phyloP scores from a whole-genome alignment of 1,284 basidiomycete genomes.

The Singerocomus rubriflavus region DNA sequence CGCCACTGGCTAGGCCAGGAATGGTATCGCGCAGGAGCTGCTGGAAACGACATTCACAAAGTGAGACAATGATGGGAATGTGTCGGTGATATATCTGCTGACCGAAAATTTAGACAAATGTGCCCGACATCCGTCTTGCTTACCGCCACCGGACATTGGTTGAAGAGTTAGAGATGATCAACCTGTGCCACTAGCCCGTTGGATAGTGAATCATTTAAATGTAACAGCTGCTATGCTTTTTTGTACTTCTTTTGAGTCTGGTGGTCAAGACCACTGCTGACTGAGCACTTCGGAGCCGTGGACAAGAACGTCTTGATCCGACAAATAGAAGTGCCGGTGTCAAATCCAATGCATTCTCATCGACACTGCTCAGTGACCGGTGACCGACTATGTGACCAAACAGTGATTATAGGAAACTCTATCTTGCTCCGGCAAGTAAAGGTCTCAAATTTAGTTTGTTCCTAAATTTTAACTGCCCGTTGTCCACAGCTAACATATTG shows the following conservation, averaged over 20 bases:
- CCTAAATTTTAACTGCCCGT: too few species aligned
- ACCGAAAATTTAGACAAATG: constrained; percentile 74
- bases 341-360: too few species aligned
- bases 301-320: too few species aligned
- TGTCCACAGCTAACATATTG: neutral
- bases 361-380: too few species aligned
- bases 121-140: constrained; percentile 85
- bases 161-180: constrained; percentile 80
- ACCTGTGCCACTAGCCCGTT: constrained; percentile 14
- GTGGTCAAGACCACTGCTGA: neutral
- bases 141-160: constrained; percentile 89
- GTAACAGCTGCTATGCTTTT: neutral
- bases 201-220: constrained; percentile 6
- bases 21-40: constrained; percentile 87
- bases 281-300: too few species aligned
- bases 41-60: constrained; percentile 92
- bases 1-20: constrained; percentile 92
- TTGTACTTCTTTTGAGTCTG: neutral
- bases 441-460: too few species aligned
- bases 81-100: constrained; percentile 11
- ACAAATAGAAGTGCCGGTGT: too few species aligned
- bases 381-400: neutral
- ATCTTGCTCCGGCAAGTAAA: too few species aligned
- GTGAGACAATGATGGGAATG: constrained; percentile 36
- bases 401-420: too few species aligned